These are phyloP conservation scores for Gossypium armourianum DNA, from an alignment of 441 rosid species.

Conservation along the genomic window DNA sequence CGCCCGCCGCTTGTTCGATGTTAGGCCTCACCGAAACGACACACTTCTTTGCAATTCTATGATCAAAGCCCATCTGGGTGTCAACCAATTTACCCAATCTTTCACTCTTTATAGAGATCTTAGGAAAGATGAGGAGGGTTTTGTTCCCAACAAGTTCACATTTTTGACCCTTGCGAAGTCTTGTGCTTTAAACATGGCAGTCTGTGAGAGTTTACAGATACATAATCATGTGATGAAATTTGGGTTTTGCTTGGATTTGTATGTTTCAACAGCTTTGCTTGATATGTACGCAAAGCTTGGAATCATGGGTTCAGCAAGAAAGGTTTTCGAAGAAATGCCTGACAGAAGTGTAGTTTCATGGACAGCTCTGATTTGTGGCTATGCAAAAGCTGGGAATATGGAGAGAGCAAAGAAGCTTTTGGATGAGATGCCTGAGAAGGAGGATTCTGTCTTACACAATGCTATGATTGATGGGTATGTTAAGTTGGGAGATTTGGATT, in stretches of 20 bases:
- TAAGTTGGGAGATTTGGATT: constrained; percentile 36
- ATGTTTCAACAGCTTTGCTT: constrained; percentile 37
- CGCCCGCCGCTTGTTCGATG: constrained; percentile 50
- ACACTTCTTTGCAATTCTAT: constrained; percentile 52
- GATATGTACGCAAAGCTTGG: constrained; percentile 45
- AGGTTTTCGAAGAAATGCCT: constrained; percentile 39
- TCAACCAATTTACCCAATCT: constrained; percentile 29
- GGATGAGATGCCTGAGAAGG: constrained; percentile 37
- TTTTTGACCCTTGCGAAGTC: constrained; percentile 48
- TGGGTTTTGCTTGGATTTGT: constrained; percentile 38
- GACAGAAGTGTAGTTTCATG: constrained; percentile 43
- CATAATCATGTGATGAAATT: constrained; percentile 30
- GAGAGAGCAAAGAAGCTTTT: constrained; percentile 34
- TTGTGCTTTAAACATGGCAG: constrained; percentile 28
- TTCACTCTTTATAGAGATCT: constrained; percentile 42
- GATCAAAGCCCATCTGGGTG: constrained; percentile 44
- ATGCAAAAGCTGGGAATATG: constrained; percentile 38
- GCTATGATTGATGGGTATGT: constrained; percentile 45
- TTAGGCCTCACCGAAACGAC: constrained; percentile 37
- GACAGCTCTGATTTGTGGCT: constrained; percentile 60
- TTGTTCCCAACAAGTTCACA: constrained; percentile 48
- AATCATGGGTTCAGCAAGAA: constrained; percentile 28
- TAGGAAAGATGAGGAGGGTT: constrained; percentile 27
- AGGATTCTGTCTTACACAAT: constrained; percentile 32
- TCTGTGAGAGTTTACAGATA: constrained; percentile 42